These are phyloP conservation scores for Yamadazyma sp. DNA, from an alignment of 805 yeast species.

Conservation along the genomic window DNA sequence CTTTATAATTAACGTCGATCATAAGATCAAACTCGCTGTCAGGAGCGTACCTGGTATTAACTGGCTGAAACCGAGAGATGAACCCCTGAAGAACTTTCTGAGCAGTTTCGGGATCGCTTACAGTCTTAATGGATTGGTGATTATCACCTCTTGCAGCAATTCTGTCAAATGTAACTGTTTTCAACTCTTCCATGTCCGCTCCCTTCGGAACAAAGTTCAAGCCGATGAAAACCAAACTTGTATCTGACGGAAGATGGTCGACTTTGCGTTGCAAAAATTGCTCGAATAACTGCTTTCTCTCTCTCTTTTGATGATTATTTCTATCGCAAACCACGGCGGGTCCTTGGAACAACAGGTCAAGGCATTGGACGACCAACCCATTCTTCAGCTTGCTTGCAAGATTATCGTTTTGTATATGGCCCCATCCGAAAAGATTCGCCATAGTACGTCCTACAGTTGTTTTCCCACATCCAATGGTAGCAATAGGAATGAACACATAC, in stretches of 20 bases:
- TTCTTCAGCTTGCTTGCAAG: slow-evolving; percentile 48
- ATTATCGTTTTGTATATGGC: slow-evolving; percentile 81
- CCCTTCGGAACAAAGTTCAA: slow-evolving; percentile 54
- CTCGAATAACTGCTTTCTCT: slow-evolving; percentile 64
- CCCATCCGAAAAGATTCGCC: slow-evolving; percentile 55
- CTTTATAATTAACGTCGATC: slow-evolving; percentile 52
- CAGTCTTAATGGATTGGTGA: slow-evolving; percentile 76
- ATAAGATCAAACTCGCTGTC: slow-evolving; percentile 67
- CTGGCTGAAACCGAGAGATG: slow-evolving; percentile 63
- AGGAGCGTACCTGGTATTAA: slow-evolving; percentile 48
- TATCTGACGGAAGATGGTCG: slow-evolving; percentile 35
- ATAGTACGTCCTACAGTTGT: slow-evolving; percentile 76
- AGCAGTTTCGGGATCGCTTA: slow-evolving; percentile 49
- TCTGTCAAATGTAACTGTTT: slow-evolving; percentile 57
- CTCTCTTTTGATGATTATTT: slow-evolving; percentile 73
- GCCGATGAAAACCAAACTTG: slow-evolving; percentile 58
- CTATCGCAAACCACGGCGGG: slow-evolving; percentile 73
- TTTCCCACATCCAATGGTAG: slow-evolving; percentile 94
- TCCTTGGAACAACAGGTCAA: slow-evolving; percentile 29
- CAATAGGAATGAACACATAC: slow-evolving; percentile 74
- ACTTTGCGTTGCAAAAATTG: slow-evolving; percentile 47
- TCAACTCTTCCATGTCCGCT: slow-evolving; percentile 33
- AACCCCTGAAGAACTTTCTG: slow-evolving; percentile 72
- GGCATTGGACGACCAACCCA: slow-evolving; percentile 48
- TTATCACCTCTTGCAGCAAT: slow-evolving; percentile 76